phyloP scores from a whole-genome alignment of 441 rosid genomes.

The Populus hybrid region DNA sequence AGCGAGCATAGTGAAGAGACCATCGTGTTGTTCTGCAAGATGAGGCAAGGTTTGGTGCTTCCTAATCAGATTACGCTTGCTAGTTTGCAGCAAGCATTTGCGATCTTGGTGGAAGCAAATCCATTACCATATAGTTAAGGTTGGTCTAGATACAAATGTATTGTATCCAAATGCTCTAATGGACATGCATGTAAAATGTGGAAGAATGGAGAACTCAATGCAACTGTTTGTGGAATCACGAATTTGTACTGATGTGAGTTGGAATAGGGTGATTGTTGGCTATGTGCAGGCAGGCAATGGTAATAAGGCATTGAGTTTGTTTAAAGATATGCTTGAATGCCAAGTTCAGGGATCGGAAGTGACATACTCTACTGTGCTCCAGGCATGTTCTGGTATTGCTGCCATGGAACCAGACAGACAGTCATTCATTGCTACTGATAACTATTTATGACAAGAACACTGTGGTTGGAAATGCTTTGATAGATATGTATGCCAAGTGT shows the following conservation, averaged over 20 bases:
- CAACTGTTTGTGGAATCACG: constrained; percentile 54
- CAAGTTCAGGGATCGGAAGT: constrained; percentile 67
- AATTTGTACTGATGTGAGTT: constrained; percentile 58
- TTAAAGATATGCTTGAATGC: constrained; percentile 52
- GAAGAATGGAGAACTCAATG: constrained; percentile 52
- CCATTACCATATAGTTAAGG: constrained; percentile 56
- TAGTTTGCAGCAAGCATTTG: constrained; percentile 76
- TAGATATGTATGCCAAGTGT: constrained; percentile 95
- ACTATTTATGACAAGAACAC: constrained; percentile 43
- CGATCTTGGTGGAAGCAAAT: constrained; percentile 54
- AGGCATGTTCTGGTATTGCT: constrained; percentile 81
- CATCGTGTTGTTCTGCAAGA: constrained; percentile 54
- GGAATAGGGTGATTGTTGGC: constrained; percentile 89
- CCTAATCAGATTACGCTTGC: constrained; percentile 81
- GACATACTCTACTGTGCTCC: constrained; percentile 67
- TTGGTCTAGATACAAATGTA: constrained; percentile 45
- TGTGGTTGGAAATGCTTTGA: constrained; percentile 71
- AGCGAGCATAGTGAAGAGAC: constrained; percentile 51
- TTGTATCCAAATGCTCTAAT: constrained; percentile 66
- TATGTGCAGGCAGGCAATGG: constrained; percentile 47
- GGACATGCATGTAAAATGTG: constrained; percentile 76
- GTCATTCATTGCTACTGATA: constrained; percentile 63
- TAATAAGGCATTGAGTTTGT: constrained; percentile 61
- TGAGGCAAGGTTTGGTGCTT: constrained; percentile 55
- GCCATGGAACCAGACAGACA: constrained; percentile 68